phyloP scores from a whole-genome alignment of 2,329 filamentous ascomycete species.

The Colletotrichum gloeosporioides region DNA sequence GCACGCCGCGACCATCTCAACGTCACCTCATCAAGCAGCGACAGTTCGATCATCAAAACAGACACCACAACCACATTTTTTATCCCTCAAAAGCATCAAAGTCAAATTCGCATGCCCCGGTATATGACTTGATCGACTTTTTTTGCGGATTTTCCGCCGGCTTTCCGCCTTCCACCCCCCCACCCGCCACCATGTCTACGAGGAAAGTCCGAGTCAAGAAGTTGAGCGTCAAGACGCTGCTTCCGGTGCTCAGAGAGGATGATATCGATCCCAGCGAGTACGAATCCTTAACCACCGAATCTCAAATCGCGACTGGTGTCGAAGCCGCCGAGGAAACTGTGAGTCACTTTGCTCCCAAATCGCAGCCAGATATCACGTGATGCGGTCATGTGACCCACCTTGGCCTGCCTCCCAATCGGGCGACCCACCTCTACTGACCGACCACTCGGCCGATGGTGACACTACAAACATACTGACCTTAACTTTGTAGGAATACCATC shows the following conservation, averaged over 20 bases:
- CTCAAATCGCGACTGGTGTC: conserved; percentile 93
- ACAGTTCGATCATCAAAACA: conserved; percentile 60
- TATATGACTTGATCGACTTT: conserved; percentile 70
- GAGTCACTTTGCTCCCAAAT: conserved; percentile 52
- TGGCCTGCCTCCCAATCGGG: background rate
- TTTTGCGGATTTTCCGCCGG: conserved; percentile 65
- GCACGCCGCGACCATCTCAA: conserved; percentile 50
- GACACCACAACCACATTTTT: conserved; percentile 53
- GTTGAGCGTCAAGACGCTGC: conserved; percentile 86
- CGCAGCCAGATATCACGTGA: conserved; percentile 54
- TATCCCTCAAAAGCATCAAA: conserved; percentile 60
- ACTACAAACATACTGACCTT: conserved; percentile 32
- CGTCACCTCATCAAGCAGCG: conserved; percentile 58
- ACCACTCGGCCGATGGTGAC: background rate
- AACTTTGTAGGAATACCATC: conserved; percentile 81
- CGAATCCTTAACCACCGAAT: conserved; percentile 81
- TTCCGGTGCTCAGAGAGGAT: conserved; percentile 86
- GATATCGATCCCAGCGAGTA: conserved; percentile 89
- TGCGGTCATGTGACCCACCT: conserved; percentile 44
- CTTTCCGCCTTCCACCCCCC: conserved; percentile 41
- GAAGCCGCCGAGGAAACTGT: conserved; percentile 98
- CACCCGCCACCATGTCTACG: conserved; percentile 61
- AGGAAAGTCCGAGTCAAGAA: conserved; percentile 85
- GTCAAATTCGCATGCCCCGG: conserved; percentile 57
- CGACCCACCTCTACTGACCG: conserved; percentile 2